phyloP scores from a whole-genome alignment of 495 filamentous ascomycete genomes.

The Aspergillus egyptiacus region DNA sequence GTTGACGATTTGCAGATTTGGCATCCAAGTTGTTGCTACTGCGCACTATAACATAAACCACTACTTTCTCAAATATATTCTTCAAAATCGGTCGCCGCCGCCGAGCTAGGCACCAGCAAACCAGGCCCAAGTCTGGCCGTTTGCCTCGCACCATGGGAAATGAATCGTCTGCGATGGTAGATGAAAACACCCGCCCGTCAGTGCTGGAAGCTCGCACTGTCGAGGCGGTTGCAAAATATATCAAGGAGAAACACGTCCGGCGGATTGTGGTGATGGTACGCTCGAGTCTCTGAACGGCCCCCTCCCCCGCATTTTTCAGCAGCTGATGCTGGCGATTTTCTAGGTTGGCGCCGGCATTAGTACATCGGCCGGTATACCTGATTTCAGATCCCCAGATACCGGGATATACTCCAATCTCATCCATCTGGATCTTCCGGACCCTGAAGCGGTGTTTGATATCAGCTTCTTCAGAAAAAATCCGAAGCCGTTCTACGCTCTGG shows the following conservation, averaged over 20 bases:
- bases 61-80: background rate
- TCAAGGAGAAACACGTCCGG: constrained; percentile 58
- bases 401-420: constrained; percentile 88
- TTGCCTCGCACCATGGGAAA: constrained; percentile 56
- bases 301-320: constrained; percentile 2
- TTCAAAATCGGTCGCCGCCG: constrained; percentile 33
- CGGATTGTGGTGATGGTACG: constrained; percentile 73
- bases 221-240: constrained; percentile 66
- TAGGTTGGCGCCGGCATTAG: constrained; percentile 54
- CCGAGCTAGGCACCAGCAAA: constrained; percentile 25
- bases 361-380: constrained; percentile 82
- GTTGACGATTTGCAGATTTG: background rate
- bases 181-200: constrained; percentile 56
- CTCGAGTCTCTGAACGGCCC: background rate
- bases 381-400: constrained; percentile 79
- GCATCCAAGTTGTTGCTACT: background rate
- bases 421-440: constrained; percentile 73
- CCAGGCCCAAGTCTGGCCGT: constrained; percentile 19
- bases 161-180: constrained; percentile 57
- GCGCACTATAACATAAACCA: no score
- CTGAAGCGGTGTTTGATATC: constrained; percentile 77
- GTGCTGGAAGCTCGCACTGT: constrained; percentile 63
- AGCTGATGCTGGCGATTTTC: background rate
- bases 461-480: constrained; percentile 79
- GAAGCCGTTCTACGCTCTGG: constrained; percentile 83